Evolutionary conservation across 495 filamentous ascomycete species (phyloP), one percentile per base, ranked within the genome.

Genomic region (Penicillium desertorum): DNA sequence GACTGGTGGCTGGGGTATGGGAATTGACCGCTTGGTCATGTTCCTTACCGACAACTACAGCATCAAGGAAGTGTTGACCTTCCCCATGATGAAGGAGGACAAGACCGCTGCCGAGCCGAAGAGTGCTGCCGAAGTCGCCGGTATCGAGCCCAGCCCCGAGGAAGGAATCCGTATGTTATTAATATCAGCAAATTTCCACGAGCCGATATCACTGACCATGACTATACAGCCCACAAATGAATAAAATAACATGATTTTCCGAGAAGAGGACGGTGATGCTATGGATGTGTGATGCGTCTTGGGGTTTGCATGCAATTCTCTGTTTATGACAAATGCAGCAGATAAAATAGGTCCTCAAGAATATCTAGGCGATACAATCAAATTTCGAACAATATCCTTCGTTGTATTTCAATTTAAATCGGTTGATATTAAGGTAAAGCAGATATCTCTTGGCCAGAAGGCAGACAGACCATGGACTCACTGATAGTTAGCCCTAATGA

Each of bases 1-100:
- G 0, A 98, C 94, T 12, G 94, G 91, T 72, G 94, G 95, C 23
- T 98, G 89, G 87, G 95, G 94, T 63, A 89, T 98, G 86, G 94
- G 95, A 60, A 96, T 98, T 65, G 94, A 98, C 76, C 89, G 92
- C 59, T 70, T 97, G 67, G 89, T 93, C 65, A 98, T 98, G 94
- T 97, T 98, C 81, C 78, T 98, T 65, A 97, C 95, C 45, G 83
- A 98, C 75, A 87, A 96, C 71, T 96, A 97, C 79, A 83, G 76
- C 53, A 98, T 98, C 75, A 94, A 95, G 79, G 94, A 98, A 76
- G 94, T 98, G 5, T 77, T 98, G 49, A 85, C 94, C 12, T 98
- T 98, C 83, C 95, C 86, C 17, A 84, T 89, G 64, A 90, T 91
- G 88, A 89, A 88, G 79, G 85, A 88, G 39, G 84, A 88, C 52